These are phyloP conservation scores for Coniochaeta prunicola DNA, from an alignment of 2,329 filamentous ascomycete species.

Conservation along the genomic window DNA sequence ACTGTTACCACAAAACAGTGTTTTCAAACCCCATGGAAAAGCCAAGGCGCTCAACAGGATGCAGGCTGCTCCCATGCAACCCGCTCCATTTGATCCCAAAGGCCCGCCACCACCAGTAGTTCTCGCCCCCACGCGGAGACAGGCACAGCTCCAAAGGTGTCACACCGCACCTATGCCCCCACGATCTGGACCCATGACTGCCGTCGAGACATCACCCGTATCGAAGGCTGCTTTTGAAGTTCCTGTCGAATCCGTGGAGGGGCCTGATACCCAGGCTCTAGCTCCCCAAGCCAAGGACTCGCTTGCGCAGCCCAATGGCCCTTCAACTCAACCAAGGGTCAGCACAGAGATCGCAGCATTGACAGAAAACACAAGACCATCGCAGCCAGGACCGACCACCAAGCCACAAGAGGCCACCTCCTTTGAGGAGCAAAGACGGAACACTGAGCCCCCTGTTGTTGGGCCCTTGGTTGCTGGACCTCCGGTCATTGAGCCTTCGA, in stretches of 20 bases:
- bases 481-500: too few species aligned
- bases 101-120: neutral
- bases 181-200: neutral
- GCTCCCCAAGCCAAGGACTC: neutral
- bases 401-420: neutral
- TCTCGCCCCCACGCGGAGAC: neutral
- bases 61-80: neutral
- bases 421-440: neutral
- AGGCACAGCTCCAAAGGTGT: neutral
- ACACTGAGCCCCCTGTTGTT: neutral
- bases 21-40: conserved; percentile 29
- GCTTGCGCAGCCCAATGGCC: neutral
- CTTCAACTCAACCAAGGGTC: neutral
- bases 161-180: neutral
- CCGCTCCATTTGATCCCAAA: neutral
- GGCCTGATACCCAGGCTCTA: neutral
- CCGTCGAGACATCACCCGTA: neutral
- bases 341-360: neutral
- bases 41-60: conserved; percentile 13
- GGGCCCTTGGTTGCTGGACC: neutral
- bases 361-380: neutral
- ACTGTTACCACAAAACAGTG: conserved; percentile 31
- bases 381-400: neutral
- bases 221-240: conserved; percentile 1
- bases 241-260: neutral